Conservation (phyloP, 2,329 filamentous ascomycete species). For the Pseudocercospora crystallina region DNA sequence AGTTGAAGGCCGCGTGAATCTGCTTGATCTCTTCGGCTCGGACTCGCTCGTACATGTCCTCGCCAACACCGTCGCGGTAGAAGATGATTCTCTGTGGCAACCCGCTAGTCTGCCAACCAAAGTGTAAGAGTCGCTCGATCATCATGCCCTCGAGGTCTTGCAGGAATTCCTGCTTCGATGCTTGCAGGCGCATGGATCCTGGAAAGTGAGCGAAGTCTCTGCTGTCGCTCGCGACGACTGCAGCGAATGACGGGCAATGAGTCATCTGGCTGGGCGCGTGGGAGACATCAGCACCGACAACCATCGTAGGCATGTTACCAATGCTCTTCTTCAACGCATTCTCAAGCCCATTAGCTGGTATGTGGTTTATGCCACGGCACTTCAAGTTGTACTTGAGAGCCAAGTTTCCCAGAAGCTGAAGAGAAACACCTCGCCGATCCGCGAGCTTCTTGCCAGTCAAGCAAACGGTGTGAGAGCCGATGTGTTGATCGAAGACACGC, state of each 20-base stretch:
- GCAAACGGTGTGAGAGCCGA: slow-evolving; percentile 1
- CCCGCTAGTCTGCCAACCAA: slow-evolving; percentile 23
- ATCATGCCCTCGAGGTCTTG: slow-evolving; percentile 32
- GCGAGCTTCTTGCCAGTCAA: neutral
- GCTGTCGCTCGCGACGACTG: slow-evolving; percentile 43
- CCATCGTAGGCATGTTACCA: slow-evolving; percentile 35
- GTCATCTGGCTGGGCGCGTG: slow-evolving; percentile 36
- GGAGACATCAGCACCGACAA: slow-evolving; percentile 46
- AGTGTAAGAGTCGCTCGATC: slow-evolving; percentile 23
- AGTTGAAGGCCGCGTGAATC: neutral
- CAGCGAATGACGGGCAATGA: slow-evolving; percentile 40
- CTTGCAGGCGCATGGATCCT: slow-evolving; percentile 40
- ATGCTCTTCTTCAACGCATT: too few relatives aligned
- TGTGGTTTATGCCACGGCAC: slow-evolving; percentile 3
- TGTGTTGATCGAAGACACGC: neutral
- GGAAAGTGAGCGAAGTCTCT: slow-evolving; percentile 32
- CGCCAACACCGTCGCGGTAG: slow-evolving; percentile 40
- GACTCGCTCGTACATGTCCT: slow-evolving; percentile 31
- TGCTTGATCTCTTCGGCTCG: slow-evolving; percentile 4
- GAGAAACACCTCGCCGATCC: too few relatives aligned
- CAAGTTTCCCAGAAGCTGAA: neutral
- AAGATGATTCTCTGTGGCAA: slow-evolving; percentile 35
- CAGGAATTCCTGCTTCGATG: slow-evolving; percentile 30
- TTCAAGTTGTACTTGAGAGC: slow-evolving; percentile 10
- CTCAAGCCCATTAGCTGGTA: too few relatives aligned